A percentile compares a stretch with the other conserved stretches of the same genome.
These are phyloP conservation scores for Recurvomyces mirabilis DNA, from an alignment of 495 filamentous ascomycete species.

Conservation along the genomic window DNA sequence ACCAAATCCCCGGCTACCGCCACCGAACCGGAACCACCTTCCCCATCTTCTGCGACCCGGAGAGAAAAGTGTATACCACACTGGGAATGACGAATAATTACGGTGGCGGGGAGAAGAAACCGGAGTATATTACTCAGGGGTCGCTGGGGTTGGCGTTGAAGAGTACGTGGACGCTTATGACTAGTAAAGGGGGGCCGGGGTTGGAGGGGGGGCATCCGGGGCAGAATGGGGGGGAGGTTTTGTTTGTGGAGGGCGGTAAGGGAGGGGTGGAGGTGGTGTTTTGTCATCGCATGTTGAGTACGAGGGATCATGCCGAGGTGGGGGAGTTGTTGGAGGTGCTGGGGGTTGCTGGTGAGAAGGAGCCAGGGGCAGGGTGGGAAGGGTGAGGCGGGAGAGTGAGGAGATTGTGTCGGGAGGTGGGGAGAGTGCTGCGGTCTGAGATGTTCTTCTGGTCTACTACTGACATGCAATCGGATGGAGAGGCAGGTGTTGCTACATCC, in stretches of 20 bases:
- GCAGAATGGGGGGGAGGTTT: constrained; percentile 77
- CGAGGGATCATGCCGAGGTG: constrained; percentile 67
- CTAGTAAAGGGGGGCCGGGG: constrained; percentile 46
- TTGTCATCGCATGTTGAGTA: constrained; percentile 75
- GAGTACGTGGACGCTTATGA: constrained; percentile 45
- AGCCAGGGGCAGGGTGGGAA: not conserved
- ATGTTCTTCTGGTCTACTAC: too few species aligned
- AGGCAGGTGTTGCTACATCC: too few species aligned
- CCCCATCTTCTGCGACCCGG: constrained; percentile 70
- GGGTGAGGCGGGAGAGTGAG: too few species aligned
- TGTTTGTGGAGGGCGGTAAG: constrained; percentile 66
- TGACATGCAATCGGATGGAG: too few species aligned
- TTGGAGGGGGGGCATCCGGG: constrained; percentile 52
- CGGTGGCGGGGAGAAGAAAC: constrained; percentile 41
- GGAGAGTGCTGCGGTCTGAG: not conserved
- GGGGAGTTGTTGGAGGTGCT: constrained; percentile 49
- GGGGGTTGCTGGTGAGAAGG: constrained; percentile 22
- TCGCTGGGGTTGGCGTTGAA: not conserved
- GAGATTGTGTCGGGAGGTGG: too few species aligned
- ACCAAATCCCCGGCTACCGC: constrained; percentile 15
- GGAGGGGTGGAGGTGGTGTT: constrained; percentile 47
- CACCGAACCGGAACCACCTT: constrained; percentile 43
- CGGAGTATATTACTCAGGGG: constrained; percentile 43
- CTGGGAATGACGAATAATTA: constrained; percentile 61
- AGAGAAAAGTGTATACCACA: constrained; percentile 51